A percentile compares a stretch with the other conserved stretches of the same genome.
phyloP scores from a whole-genome alignment of 352 stramenopile genomes.

The Globisporangium parvum region DNA sequence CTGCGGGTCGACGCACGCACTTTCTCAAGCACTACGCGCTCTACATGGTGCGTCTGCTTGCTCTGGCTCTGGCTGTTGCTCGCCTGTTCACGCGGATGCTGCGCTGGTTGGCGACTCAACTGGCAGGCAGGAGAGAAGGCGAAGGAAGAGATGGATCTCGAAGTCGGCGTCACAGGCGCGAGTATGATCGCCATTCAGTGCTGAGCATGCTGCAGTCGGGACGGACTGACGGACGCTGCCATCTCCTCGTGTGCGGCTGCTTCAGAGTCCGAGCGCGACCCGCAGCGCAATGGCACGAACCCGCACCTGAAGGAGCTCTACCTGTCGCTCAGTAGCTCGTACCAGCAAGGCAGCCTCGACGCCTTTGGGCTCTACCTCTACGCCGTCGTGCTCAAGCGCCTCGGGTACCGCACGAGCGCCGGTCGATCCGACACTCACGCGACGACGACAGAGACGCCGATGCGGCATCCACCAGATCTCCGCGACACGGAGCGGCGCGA shows the following conservation, averaged over 20 bases:
- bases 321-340: constrained; percentile 35
- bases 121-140: constrained; percentile 67
- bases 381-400: constrained; percentile 57
- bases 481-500: constrained; percentile 35
- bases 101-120: too few relatives aligned
- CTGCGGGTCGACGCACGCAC: constrained; percentile 22
- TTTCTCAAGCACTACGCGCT: constrained; percentile 78
- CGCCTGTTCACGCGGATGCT: too few relatives aligned
- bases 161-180: constrained; percentile 55
- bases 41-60: constrained; percentile 37
- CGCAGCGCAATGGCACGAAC: constrained; percentile 46
- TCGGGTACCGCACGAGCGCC: constrained; percentile 57
- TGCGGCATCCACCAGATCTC: constrained; percentile 25
- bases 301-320: constrained; percentile 73
- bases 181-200: constrained; percentile 20
- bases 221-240: not conserved
- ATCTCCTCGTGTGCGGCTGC: constrained; percentile 2
- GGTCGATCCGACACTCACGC: constrained; percentile 16
- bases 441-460: constrained; percentile 26
- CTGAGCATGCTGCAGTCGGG: too few relatives aligned
- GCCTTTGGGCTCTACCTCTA: constrained; percentile 80
- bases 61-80: too few relatives aligned
- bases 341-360: constrained; percentile 53
- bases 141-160: constrained; percentile 72
- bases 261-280: constrained; percentile 25